These are phyloP conservation scores for Aspergillus conjunctus DNA, from an alignment of 495 filamentous ascomycete genomes.

Conservation along the genomic window DNA sequence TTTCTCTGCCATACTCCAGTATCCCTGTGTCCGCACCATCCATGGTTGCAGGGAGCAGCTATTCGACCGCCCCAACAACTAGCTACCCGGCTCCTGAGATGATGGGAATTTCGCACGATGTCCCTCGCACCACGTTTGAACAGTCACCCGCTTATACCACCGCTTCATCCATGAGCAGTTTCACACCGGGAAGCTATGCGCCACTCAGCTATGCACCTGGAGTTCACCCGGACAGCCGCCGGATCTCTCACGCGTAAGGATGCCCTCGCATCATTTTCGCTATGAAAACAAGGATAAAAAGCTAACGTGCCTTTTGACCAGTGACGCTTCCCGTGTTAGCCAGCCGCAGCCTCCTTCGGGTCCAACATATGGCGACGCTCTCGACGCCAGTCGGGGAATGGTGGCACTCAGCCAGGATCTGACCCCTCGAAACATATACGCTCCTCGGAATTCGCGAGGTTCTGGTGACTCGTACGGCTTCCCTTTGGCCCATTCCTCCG, in stretches of 20 bases:
- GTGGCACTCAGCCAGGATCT: slow-evolving; percentile 86
- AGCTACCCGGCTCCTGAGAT: slow-evolving; percentile 68
- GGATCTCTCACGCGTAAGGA: slow-evolving; percentile 90
- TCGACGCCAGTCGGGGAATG: slow-evolving; percentile 89
- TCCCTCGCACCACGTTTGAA: slow-evolving; percentile 55
- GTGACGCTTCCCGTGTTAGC: slow-evolving; percentile 61
- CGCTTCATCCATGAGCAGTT: slow-evolving; percentile 65
- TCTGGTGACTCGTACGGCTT: slow-evolving; percentile 94
- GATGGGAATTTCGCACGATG: slow-evolving; percentile 72
- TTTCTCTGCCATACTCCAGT: slow-evolving; percentile 73
- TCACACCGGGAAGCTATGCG: slow-evolving; percentile 62
- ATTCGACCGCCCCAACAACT: slow-evolving; percentile 49
- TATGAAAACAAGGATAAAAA: not conserved
- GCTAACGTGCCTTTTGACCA: slow-evolving; percentile 23
- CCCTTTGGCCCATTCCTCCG: slow-evolving; percentile 86
- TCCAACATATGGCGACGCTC: slow-evolving; percentile 62
- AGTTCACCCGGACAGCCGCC: slow-evolving; percentile 65
- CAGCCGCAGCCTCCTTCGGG: slow-evolving; percentile 37
- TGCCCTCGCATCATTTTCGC: too few species aligned
- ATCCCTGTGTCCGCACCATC: slow-evolving; percentile 73
- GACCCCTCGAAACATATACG: slow-evolving; percentile 87
- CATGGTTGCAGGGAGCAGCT: slow-evolving; percentile 67
- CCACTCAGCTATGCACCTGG: slow-evolving; percentile 58
- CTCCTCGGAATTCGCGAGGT: slow-evolving; percentile 62
- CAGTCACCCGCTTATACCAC: slow-evolving; percentile 67